phyloP scores from a whole-genome alignment of 1,284 basidiomycete species.

The Sphagnurus paluster region DNA sequence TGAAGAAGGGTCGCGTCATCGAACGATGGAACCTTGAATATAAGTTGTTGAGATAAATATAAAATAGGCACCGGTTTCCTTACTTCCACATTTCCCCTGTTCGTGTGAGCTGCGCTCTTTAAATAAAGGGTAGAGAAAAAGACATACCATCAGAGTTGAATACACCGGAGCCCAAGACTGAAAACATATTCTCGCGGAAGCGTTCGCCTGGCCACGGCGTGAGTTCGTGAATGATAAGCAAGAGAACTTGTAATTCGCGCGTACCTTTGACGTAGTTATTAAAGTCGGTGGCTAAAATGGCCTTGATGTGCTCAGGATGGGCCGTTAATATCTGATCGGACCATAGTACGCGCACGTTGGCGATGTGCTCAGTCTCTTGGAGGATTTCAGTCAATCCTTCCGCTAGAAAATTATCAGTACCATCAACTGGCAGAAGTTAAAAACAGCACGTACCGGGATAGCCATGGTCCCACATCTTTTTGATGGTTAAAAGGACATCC shows the following conservation, averaged over 20 bases:
- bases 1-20: conserved; percentile 54
- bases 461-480: conserved; percentile 19
- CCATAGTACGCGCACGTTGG: conserved; percentile 28
- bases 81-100: conserved; percentile 45
- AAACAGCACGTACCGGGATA: conserved; percentile 23
- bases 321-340: conserved; percentile 24
- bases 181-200: conserved; percentile 29
- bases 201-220: conserved; percentile 21
- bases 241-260: not conserved
- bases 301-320: conserved; percentile 19
- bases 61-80: not conserved
- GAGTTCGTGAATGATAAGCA: too few relatives aligned
- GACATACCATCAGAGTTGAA: conserved; percentile 53
- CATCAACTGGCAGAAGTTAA: not conserved
- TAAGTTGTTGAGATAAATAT: not conserved
- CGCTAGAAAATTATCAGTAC: conserved; percentile 6
- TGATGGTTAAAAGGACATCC: conserved; percentile 20
- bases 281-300: conserved; percentile 19
- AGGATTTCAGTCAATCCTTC: conserved; percentile 17
- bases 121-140: too few relatives aligned
- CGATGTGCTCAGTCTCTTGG: conserved; percentile 13
- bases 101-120: too few relatives aligned
- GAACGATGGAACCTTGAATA: conserved; percentile 41
- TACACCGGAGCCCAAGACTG: conserved; percentile 48
- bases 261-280: conserved; percentile 17